Evolutionary conservation across 257 asterid species (phyloP).

Genomic region (Salvia miltiorrhiza): DNA sequence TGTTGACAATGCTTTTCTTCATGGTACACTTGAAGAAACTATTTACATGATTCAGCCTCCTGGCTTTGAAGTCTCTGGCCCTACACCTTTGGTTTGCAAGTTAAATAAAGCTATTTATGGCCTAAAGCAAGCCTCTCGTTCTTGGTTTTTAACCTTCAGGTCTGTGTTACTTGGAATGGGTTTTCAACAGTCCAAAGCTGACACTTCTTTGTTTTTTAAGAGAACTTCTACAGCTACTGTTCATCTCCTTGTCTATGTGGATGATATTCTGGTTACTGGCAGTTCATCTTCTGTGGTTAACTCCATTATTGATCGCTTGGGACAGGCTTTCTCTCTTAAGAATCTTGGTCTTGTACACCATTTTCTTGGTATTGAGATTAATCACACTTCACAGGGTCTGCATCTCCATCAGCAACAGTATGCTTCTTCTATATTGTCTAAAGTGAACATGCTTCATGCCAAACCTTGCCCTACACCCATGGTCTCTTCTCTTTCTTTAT

Average conservation of each 20-base stretch:
- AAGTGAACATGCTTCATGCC: neutral
- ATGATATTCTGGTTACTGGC: neutral
- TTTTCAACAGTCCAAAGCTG: neutral
- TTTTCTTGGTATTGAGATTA: neutral
- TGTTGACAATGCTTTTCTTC: neutral
- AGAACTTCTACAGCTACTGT: too few relatives aligned
- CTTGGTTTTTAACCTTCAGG: neutral
- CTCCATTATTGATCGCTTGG: too few relatives aligned
- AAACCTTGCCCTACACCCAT: too few relatives aligned
- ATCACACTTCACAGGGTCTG: neutral
- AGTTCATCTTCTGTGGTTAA: too few relatives aligned
- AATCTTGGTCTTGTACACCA: neutral
- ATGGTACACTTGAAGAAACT: neutral
- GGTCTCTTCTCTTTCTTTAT: neutral
- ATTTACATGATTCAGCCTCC: neutral
- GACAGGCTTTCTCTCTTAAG: neutral
- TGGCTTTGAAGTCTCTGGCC: neutral
- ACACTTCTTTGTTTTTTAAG: neutral
- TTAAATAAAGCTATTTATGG: neutral
- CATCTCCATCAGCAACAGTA: neutral
- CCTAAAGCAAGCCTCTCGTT: neutral
- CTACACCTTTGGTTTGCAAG: neutral
- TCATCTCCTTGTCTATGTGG: too few relatives aligned
- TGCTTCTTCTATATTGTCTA: neutral
- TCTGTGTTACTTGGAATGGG: neutral